Evolutionary conservation across 2,329 filamentous ascomycete genomes (phyloP).

Genomic region (Ascochyta viciae-villosae): DNA sequence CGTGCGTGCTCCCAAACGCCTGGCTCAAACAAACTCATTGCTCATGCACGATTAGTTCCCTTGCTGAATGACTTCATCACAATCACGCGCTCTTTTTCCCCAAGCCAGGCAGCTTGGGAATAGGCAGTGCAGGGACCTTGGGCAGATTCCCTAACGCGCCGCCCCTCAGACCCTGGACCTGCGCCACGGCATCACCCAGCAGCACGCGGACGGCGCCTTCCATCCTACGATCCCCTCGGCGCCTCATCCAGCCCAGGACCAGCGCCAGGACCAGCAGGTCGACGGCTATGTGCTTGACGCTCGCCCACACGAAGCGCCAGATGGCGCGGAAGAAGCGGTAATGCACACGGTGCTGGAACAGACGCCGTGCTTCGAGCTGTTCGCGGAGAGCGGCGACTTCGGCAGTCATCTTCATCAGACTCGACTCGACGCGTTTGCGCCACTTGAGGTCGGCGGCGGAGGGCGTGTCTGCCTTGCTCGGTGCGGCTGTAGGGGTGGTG

Average conservation of each 20-base stretch:
- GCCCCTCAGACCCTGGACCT: slow-evolving; percentile 44
- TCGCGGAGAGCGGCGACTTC: slow-evolving; percentile 92
- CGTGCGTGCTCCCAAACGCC: too few relatives aligned
- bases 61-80: slow-evolving; percentile 1
- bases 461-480: slow-evolving; percentile 21
- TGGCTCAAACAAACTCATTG: too few relatives aligned
- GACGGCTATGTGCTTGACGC: slow-evolving; percentile 75
- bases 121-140: slow-evolving; percentile 6
- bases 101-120: slow-evolving; percentile 31
- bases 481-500: slow-evolving; percentile 7
- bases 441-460: slow-evolving; percentile 64
- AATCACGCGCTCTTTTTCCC: slow-evolving; percentile 20
- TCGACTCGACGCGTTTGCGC: slow-evolving; percentile 82
- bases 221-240: slow-evolving; percentile 72
- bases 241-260: slow-evolving; percentile 75
- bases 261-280: slow-evolving; percentile 72
- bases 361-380: slow-evolving; percentile 79
- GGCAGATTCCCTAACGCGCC: slow-evolving; percentile 28
- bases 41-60: too few relatives aligned
- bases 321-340: slow-evolving; percentile 64
- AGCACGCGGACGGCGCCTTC: slow-evolving; percentile 76
- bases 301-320: slow-evolving; percentile 70
- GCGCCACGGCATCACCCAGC: slow-evolving; percentile 57
- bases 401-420: slow-evolving; percentile 86
- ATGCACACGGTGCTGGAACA: slow-evolving; percentile 69